Conservation (phyloP, 2,329 filamentous ascomycete species). For the Neopestalotiopsis sp. region DNA sequence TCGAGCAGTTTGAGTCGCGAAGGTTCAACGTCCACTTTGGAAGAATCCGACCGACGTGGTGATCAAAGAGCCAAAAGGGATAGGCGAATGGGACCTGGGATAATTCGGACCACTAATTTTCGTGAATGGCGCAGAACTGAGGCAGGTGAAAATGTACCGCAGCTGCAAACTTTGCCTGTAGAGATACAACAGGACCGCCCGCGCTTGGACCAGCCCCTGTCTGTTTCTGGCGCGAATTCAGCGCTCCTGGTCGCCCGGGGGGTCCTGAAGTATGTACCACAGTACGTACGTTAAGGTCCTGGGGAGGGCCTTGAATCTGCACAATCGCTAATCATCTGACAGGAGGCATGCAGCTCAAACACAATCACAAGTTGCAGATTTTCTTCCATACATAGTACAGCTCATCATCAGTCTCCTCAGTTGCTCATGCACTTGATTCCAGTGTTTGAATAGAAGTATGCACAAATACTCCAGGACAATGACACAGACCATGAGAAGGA, state of each 20-base stretch:
- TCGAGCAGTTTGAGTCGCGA: constrained; percentile 23
- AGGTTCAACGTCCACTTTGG: constrained; percentile 6
- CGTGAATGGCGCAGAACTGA: neutral
- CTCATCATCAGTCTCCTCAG: neutral
- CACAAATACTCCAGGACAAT: neutral
- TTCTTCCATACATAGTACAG: neutral
- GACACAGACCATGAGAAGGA: too few species aligned
- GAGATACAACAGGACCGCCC: neutral
- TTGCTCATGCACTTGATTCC: neutral
- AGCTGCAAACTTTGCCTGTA: neutral
- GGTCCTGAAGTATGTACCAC: neutral
- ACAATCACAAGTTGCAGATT: neutral
- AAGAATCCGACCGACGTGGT: constrained; percentile 16
- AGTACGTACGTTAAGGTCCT: neutral
- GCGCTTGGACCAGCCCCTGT: constrained; percentile 1
- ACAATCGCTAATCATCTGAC: constrained; percentile 1
- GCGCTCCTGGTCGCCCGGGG: neutral
- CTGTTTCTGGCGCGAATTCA: neutral
- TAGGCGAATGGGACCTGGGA: constrained; percentile 11
- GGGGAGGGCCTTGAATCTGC: neutral
- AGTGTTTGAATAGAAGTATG: neutral
- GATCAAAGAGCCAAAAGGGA: constrained; percentile 17
- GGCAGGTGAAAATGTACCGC: neutral
- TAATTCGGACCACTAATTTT: constrained; percentile 18
- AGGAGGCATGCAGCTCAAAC: neutral